Evolutionary conservation across 2,329 filamentous ascomycete species (phyloP).

Genomic region (Rugonectria rugulosa): DNA sequence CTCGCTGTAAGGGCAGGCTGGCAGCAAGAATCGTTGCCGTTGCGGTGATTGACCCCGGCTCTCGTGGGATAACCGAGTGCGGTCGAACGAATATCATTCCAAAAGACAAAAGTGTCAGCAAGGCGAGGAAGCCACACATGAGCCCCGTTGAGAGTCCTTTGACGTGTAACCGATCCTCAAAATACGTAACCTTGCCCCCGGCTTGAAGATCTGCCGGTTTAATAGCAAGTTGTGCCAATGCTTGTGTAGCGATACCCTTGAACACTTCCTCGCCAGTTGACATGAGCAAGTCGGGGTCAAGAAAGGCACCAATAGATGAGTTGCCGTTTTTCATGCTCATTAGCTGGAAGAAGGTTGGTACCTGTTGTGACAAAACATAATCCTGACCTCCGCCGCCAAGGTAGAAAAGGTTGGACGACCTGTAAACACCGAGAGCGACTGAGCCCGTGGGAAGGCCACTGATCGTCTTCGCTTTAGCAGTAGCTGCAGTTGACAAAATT

Average conservation of each 20-base stretch:
- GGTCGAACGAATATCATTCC: conserved; percentile 26
- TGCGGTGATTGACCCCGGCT: conserved; percentile 23
- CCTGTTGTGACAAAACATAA: conserved; percentile 28
- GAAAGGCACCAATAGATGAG: conserved; percentile 16
- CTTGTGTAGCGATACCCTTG: conserved; percentile 27
- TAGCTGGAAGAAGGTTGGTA: conserved; percentile 37
- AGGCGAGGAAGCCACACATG: conserved; percentile 23
- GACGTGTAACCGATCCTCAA: conserved; percentile 24
- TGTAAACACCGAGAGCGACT: conserved; percentile 24
- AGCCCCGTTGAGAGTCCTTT: conserved; percentile 24
- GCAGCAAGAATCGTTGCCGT: conserved; percentile 25
- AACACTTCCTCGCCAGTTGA: conserved; percentile 23
- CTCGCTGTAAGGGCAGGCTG: conserved; percentile 15
- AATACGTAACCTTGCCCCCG: conserved; percentile 19
- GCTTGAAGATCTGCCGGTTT: conserved; percentile 20
- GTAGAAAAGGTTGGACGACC: conserved; percentile 19
- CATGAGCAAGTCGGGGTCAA: conserved; percentile 22
- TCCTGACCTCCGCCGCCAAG: conserved; percentile 30
- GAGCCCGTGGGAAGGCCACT: conserved; percentile 21
- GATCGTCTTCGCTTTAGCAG: conserved; percentile 7
- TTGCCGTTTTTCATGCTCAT: conserved; percentile 34
- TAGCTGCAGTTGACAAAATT: not conserved
- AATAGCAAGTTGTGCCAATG: conserved; percentile 18
- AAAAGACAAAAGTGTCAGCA: conserved; percentile 19
- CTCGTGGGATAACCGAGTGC: conserved; percentile 21